Base-by-base conservation (phyloP, 2,329 filamentous ascomycete species). In the Fusarium nematophilum region DNA sequence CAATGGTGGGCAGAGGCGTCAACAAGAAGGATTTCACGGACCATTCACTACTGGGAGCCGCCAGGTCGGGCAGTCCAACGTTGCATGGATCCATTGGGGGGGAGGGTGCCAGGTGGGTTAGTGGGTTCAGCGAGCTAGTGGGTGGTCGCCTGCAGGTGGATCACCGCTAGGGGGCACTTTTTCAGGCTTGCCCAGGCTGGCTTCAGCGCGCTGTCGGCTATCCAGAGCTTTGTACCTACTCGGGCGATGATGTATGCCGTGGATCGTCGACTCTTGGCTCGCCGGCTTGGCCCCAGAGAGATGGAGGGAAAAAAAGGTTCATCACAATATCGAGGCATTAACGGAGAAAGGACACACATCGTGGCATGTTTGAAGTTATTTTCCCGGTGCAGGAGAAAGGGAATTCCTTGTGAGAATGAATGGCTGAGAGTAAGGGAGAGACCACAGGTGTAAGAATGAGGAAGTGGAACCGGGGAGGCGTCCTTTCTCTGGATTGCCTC, bases 81-180 rank as follows among this genome's bases (percentile, higher is more conserved):
- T 70, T 70, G 67, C 67, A 70, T 68, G 59, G 59, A 55, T 36
- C 26, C 30, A 48, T 47, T 15, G 57, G 53, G 51, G 46, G 31
- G 37, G 55, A 29, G 48, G 36, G 26, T 61, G 48, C 45, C 44
- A 36, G 46, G 51, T 57, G 60, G 61, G 59, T 51, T 57, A 63
- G 65, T 67, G 65, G 64, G 53, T 45, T 66, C 57, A 49, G 64
- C 11, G 45, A 49, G 44, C 44, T 58, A 57, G 52, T 67, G 64
- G 65, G 53, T 68, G 49, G 66, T 64, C 61, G 65, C 60, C 65
- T 67, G 65, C 65, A 68, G 61, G 65, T 67, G 65, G 65, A 68
- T 67, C 65, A 66, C 65, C 61, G 53, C 59, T 68, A 68, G 53
- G 51, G 55, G 14, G 36, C 53, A 62, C 52, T 64, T 39, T 61